Conservation (phyloP, 192 early-diverging fungal species). For the Chytriomyces sp. region DNA sequence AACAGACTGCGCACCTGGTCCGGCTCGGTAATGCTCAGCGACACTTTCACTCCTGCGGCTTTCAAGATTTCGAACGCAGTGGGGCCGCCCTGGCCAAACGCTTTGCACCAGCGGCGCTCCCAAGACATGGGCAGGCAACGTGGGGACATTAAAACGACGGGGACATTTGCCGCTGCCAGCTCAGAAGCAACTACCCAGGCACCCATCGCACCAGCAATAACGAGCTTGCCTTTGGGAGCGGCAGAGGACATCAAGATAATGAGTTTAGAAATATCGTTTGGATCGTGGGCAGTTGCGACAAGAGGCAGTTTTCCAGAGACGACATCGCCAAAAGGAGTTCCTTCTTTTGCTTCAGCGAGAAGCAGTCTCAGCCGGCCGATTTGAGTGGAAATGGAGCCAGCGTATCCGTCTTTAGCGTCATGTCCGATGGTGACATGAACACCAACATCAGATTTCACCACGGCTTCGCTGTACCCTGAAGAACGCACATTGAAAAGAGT, state of each 20-base stretch:
- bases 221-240: conserved; percentile 14
- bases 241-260: conserved; percentile 61
- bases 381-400: conserved; percentile 44
- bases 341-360: conserved; percentile 19
- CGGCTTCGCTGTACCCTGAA: conserved; percentile 42
- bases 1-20: conserved; percentile 58
- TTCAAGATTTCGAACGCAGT: conserved; percentile 61
- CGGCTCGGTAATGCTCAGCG: conserved; percentile 48
- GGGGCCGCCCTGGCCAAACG: conserved; percentile 54
- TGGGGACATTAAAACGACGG: conserved; percentile 69
- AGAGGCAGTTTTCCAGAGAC: conserved; percentile 33
- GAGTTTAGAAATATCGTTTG: conserved; percentile 66
- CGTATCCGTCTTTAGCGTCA: conserved; percentile 27
- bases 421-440: conserved; percentile 67
- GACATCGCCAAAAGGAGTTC: conserved; percentile 25
- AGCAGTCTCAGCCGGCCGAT: conserved; percentile 27
- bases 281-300: conserved; percentile 35
- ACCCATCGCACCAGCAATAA: conserved; percentile 72
- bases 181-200: conserved; percentile 67
- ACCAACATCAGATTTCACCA: conserved; percentile 60
- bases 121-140: conserved; percentile 69
- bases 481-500: neutral
- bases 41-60: conserved; percentile 66
- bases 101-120: conserved; percentile 65
- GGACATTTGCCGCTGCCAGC: conserved; percentile 57